A percentile compares a stretch with the other conserved stretches of the same genome.
Evolutionary conservation across 495 filamentous ascomycete species (phyloP).

Genomic region (Tuber magnatum): DNA sequence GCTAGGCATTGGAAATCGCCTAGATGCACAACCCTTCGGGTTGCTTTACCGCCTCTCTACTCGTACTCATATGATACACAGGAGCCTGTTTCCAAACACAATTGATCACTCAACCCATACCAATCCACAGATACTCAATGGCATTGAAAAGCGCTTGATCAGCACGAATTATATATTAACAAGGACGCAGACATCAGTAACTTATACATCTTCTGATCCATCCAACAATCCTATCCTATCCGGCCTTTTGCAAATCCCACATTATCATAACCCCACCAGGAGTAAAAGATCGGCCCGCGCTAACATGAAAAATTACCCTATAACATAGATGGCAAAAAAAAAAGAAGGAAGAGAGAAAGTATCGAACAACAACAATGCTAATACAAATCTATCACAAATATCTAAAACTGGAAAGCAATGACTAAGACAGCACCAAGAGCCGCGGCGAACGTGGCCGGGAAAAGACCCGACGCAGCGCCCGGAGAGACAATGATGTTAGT

Average conservation of each 20-base stretch:
- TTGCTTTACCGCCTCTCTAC: background rate
- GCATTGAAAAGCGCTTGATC: background rate
- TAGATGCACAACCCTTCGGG: background rate
- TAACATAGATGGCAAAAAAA: constrained; percentile 11
- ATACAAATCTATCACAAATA: background rate
- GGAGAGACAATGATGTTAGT: constrained; percentile 16
- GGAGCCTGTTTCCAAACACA: background rate
- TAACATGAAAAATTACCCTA: background rate
- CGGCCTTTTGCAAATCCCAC: background rate
- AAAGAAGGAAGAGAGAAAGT: constrained; percentile 1
- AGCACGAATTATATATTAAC: background rate
- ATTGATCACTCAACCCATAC: background rate
- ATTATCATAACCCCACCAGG: constrained; percentile 11
- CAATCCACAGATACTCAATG: background rate
- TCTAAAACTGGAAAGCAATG: constrained; percentile 25
- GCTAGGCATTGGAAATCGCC: background rate
- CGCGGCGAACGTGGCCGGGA: constrained; percentile 22
- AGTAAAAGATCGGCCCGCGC: constrained; percentile 2
- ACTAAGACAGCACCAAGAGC: constrained; percentile 13
- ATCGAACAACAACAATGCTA: background rate
- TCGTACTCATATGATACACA: no score
- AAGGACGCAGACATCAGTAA: background rate
- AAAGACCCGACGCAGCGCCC: constrained; percentile 22
- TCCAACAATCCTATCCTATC: background rate
- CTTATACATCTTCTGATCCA: background rate